Conservation (phyloP, 164 flowering plant species). For the Aristolochia fimbriata region DNA sequence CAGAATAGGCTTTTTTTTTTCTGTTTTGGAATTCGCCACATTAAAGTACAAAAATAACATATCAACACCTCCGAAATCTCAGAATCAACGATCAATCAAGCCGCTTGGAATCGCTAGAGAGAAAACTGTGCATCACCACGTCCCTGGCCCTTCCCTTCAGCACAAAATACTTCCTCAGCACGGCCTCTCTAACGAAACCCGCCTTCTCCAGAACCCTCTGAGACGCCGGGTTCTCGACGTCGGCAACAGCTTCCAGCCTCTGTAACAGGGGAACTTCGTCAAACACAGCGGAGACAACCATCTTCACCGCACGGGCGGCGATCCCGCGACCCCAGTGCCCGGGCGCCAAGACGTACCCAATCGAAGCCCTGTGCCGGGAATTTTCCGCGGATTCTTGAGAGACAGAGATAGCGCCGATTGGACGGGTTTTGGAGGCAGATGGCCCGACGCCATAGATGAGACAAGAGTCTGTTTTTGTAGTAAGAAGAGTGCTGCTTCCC, state of each 20-base stretch:
- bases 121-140: constrained; percentile 16
- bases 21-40: neutral
- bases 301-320: constrained; percentile 23
- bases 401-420: constrained; percentile 27
- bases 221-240: constrained; percentile 25
- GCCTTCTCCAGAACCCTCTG: constrained; percentile 41
- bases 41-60: neutral
- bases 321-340: constrained; percentile 30
- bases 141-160: constrained; percentile 24
- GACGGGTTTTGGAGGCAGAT: constrained; percentile 26
- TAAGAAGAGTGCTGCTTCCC: neutral
- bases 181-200: constrained; percentile 34
- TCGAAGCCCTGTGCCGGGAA: constrained; percentile 13
- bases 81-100: too few relatives aligned
- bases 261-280: constrained; percentile 20
- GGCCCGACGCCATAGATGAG: constrained; percentile 28
- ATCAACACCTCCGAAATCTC: neutral
- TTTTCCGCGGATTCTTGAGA: constrained; percentile 14
- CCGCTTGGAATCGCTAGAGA: neutral
- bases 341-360: constrained; percentile 23
- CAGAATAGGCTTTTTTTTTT: too few relatives aligned
- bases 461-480: constrained; percentile 3
- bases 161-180: constrained; percentile 26
- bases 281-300: constrained; percentile 24
- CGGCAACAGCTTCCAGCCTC: constrained; percentile 28